Percentiles rank a stretch among this genome's conserved stretches.
phyloP scores from a whole-genome alignment of 2,329 filamentous ascomycete genomes.

The Apiospora rasikravindrae region DNA sequence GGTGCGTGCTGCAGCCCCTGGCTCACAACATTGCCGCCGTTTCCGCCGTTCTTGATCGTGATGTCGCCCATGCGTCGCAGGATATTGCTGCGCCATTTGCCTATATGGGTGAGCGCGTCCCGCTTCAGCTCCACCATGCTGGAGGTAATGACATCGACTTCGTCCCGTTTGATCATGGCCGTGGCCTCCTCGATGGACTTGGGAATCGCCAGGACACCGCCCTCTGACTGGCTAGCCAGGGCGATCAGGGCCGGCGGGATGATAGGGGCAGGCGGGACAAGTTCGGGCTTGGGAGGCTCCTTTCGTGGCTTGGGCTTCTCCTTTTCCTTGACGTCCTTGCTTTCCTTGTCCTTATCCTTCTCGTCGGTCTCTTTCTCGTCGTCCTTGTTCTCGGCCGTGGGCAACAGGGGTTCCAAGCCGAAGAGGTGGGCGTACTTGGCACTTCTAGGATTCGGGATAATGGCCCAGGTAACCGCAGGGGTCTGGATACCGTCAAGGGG shows the following conservation, averaged over 20 bases:
- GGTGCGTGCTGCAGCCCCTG: conserved; percentile 28
- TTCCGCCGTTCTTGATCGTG: conserved; percentile 52
- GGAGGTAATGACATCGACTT: conserved; percentile 34
- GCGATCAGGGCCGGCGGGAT: conserved; percentile 9
- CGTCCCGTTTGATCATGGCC: conserved; percentile 43
- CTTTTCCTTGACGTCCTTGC: conserved; percentile 8
- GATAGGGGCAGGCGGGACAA: conserved; percentile 14
- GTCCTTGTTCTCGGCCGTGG: conserved; percentile 25
- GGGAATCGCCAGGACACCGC: conserved; percentile 33
- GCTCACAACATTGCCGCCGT: conserved; percentile 31
- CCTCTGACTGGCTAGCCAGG: conserved; percentile 17
- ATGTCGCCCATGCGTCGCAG: conserved; percentile 74
- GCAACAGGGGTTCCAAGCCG: conserved; percentile 31
- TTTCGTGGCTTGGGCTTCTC: conserved; percentile 11
- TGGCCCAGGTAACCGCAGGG: conserved; percentile 36
- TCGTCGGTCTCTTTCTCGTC: conserved; percentile 31
- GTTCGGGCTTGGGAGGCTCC: conserved; percentile 37
- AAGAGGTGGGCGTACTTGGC: conserved; percentile 36
- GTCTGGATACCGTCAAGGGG: conserved; percentile 34
- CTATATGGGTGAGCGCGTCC: conserved; percentile 73
- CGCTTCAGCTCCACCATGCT: conserved; percentile 69
- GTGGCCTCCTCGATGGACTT: conserved; percentile 38
- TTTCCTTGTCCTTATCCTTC: neutral
- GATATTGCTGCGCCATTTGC: conserved; percentile 79
- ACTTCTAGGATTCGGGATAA: conserved; percentile 42